These are phyloP conservation scores for Candida xyloterini DNA, from an alignment of 805 yeast genomes.

Conservation along the genomic window DNA sequence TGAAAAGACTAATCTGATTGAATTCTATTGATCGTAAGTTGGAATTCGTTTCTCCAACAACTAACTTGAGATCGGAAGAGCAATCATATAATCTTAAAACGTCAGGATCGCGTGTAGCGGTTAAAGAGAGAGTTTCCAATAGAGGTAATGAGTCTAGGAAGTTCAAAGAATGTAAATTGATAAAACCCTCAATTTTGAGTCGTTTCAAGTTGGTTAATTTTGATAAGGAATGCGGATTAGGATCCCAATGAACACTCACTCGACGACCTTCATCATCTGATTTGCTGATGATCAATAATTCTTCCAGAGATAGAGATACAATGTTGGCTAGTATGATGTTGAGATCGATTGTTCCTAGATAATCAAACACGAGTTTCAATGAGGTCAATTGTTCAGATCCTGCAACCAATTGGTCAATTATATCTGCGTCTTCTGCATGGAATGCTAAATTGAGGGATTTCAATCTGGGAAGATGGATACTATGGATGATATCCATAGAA, in stretches of 20 bases:
- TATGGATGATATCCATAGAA: neutral
- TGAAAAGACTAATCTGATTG: constrained; percentile 1
- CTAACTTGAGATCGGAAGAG: neutral
- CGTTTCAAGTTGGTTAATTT: constrained; percentile 1
- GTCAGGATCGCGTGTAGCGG: constrained; percentile 12
- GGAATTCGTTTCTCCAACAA: neutral
- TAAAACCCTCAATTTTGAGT: constrained; percentile 8
- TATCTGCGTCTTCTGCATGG: constrained; percentile 5
- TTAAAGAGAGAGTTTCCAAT: constrained; percentile 4
- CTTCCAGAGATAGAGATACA: constrained; percentile 1
- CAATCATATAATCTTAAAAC: constrained; percentile 2
- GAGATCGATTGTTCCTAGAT: constrained; percentile 7
- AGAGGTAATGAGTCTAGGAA: constrained; percentile 7
- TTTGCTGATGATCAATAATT: constrained; percentile 3
- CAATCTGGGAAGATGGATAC: constrained; percentile 4
- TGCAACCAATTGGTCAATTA: constrained; percentile 5
- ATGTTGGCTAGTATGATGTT: constrained; percentile 1
- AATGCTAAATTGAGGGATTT: neutral
- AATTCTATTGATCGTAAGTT: constrained; percentile 1
- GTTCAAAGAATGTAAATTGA: constrained; percentile 3
- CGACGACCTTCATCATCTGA: constrained; percentile 13
- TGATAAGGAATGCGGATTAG: constrained; percentile 3
- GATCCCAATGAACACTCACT: constrained; percentile 12
- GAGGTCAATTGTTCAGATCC: constrained; percentile 1
- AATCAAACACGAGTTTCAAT: constrained; percentile 2